These are phyloP conservation scores for Monosporascus sp. DNA, from an alignment of 2,329 filamentous ascomycete species.

Conservation along the genomic window DNA sequence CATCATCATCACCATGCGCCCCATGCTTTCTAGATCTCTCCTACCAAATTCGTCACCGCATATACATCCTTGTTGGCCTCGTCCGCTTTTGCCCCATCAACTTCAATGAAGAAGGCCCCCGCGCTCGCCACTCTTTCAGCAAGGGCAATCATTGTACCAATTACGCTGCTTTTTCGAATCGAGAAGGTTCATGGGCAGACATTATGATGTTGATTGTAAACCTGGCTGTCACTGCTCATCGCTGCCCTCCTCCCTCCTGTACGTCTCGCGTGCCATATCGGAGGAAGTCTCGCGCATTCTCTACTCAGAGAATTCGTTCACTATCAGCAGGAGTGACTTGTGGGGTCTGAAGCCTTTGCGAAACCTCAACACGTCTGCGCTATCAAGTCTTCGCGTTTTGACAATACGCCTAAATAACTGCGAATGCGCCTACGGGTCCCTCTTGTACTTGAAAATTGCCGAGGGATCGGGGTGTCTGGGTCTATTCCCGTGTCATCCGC, in stretches of 20 bases:
- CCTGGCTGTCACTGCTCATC: neutral
- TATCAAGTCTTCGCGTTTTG: neutral
- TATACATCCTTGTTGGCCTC: constrained; percentile 1
- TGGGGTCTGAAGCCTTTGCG: constrained; percentile 1
- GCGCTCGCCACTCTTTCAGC: neutral
- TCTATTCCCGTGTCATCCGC: too few relatives aligned
- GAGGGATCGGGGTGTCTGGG: too few relatives aligned
- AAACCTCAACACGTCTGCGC: neutral
- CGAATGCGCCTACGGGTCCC: neutral
- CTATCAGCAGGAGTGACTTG: neutral
- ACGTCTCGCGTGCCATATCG: neutral
- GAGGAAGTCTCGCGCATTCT: constrained; percentile 1
- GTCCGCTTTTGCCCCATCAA: constrained; percentile 3
- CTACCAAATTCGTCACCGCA: constrained; percentile 1
- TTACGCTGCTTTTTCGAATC: constrained; percentile 1
- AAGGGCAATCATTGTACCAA: neutral
- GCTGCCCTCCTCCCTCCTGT: neutral
- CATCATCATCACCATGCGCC: too few relatives aligned
- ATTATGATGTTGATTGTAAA: neutral
- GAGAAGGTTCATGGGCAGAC: neutral
- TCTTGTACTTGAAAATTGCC: too few relatives aligned
- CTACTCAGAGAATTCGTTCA: constrained; percentile 1
- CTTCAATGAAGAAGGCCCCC: constrained; percentile 1
- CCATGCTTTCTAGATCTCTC: neutral
- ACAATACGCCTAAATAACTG: neutral